Evolutionary conservation across 768 basidiomycete species (phyloP), one percentile per base, ranked within the genome.

Genomic region (Basidioascus undulatus): DNA sequence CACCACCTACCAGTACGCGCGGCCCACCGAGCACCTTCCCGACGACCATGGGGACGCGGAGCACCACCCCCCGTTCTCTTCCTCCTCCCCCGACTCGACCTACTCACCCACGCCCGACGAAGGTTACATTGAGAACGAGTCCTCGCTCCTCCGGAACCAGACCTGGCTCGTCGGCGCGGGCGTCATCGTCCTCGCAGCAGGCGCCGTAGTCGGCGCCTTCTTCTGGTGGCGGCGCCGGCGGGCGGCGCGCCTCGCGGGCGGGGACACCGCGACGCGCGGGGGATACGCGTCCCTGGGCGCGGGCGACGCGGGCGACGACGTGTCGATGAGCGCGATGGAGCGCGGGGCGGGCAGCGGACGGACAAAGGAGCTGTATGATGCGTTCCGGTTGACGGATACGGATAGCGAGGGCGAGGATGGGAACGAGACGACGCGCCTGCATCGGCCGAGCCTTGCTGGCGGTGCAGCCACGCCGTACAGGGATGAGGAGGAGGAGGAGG

Each of bases 321-420:
- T 87, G 40, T 71, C 73, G 7, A 83, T 96, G 82, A 70, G 66
- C 37, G 55, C 74, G 4, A 57, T 92, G 24, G 63, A 68, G 16
- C 39, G 59, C 16, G 53, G 59, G 32, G 28, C 36, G 43, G 47
- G 15, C 48, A 31, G 31, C 21, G 53, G 38, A 10, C 65, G 74
- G 37, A 78, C 84, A 37, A 77, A 77, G 60, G 89, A 94, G 59
- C 55, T 98, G 46, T 96, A 94, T 52, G 86, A 96, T 58, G 87
- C 89, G 15, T 96, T 96, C 59, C 84, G 83, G 27, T 83, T 84
- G 41, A 36, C 40, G 53, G 67, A 74, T 21, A 77, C 75, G 24
- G 84, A 82, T 45, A 77, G 81, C 34, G 76, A 56, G n/a, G 53
- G 53, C 38, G 55, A 75, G 13, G 74, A 77, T 43, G 53, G n/a